phyloP scores from a whole-genome alignment of 1,139 yeast genomes.

The Pneumocystis wakefieldiae region DNA sequence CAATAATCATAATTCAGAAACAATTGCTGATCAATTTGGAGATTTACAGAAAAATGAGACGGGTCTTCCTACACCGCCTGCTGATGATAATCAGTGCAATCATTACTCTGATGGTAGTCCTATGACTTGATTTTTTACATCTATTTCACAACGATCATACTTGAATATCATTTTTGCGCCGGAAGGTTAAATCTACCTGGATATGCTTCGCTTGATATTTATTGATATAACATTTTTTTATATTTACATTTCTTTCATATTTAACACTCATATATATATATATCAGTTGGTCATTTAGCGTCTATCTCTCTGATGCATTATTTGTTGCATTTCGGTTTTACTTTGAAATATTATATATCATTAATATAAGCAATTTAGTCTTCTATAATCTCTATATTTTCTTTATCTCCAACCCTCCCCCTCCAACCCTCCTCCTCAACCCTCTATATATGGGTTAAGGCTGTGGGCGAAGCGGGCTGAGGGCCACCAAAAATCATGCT shows the following conservation, averaged over 20 bases:
- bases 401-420: background rate
- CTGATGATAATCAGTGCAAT: background rate
- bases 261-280: background rate
- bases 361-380: background rate
- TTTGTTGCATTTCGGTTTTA: background rate
- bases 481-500: background rate
- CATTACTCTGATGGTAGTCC: background rate
- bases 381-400: background rate
- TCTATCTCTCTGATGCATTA: background rate
- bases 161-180: background rate
- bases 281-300: background rate
- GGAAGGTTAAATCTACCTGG: background rate
- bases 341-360: background rate
- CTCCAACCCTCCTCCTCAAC: background rate
- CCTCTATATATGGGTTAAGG: background rate
- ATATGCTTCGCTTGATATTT: background rate
- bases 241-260: background rate
- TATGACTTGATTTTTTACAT: background rate
- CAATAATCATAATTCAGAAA: background rate
- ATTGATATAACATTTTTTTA: background rate
- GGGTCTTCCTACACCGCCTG: constrained; percentile 5
- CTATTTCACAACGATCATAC: background rate
- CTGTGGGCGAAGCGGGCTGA: background rate
- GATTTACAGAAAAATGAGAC: background rate
- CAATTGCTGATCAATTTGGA: background rate